phyloP scores from a whole-genome alignment of 345 rosid genomes.

The Kernera saxatilis region DNA sequence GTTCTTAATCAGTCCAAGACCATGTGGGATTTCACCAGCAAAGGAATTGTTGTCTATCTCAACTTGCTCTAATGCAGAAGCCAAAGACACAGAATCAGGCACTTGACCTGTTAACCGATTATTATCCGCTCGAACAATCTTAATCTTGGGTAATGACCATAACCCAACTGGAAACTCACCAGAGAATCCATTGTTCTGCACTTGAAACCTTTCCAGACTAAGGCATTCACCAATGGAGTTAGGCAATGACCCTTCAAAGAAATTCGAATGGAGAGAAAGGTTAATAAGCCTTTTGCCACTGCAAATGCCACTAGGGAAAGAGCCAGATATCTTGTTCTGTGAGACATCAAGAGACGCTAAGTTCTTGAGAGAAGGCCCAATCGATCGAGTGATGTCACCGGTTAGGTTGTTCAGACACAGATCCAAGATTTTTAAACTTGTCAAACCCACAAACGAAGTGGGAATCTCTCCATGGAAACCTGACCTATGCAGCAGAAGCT shows the following conservation, averaged over 20 bases:
- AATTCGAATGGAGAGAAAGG: constrained; percentile 72
- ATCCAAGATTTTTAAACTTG: constrained; percentile 57
- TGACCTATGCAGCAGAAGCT: constrained; percentile 66
- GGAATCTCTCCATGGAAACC: constrained; percentile 78
- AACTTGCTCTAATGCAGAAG: constrained; percentile 76
- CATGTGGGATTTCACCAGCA: constrained; percentile 57
- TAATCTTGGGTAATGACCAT: constrained; percentile 67
- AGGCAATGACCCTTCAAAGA: constrained; percentile 59
- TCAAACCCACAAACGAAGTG: constrained; percentile 54
- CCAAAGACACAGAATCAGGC: constrained; percentile 61
- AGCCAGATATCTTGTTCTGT: constrained; percentile 65
- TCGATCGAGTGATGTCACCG: constrained; percentile 47
- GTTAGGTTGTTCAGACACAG: constrained; percentile 74
- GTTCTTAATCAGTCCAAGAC: constrained; percentile 74
- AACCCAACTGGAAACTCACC: constrained; percentile 66
- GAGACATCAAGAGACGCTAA: constrained; percentile 77
- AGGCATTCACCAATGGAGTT: constrained; percentile 51
- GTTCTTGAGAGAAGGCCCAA: constrained; percentile 56
- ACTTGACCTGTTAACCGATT: constrained; percentile 63
- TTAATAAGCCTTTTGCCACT: constrained; percentile 47
- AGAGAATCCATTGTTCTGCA: constrained; percentile 74
- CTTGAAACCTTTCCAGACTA: constrained; percentile 80
- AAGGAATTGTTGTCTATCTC: constrained; percentile 84
- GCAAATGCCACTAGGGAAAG: constrained; percentile 70
- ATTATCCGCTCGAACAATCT: constrained; percentile 77